A percentile compares a stretch with the other conserved stretches of the same genome.
Conservation (phyloP, 2,329 filamentous ascomycete genomes). For the Phyllosticta citrichinensis region DNA sequence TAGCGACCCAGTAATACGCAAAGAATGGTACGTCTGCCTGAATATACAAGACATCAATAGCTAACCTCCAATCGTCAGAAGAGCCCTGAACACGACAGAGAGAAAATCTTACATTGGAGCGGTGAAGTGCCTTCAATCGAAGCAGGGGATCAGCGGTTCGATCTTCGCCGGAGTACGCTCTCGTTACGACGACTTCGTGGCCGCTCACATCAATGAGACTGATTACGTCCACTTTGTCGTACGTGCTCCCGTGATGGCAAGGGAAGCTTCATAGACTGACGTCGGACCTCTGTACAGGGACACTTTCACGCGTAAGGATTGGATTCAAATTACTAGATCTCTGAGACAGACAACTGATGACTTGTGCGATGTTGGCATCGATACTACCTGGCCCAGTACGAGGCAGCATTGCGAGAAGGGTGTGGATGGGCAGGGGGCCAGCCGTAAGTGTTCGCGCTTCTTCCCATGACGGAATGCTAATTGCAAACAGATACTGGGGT, state of each 20-base stretch:
- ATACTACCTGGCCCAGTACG: slow-evolving; percentile 1
- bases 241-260: background rate
- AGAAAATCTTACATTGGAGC: slow-evolving; percentile 26
- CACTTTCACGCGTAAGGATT: slow-evolving; percentile 4
- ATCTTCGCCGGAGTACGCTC: slow-evolving; percentile 21
- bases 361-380: background rate
- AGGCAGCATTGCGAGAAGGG: slow-evolving; percentile 1
- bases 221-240: background rate
- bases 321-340: background rate
- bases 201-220: slow-evolving; percentile 23
- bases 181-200: slow-evolving; percentile 28
- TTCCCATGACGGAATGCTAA: background rate
- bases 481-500: slow-evolving; percentile 2
- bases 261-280: background rate
- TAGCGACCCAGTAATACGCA: slow-evolving; percentile 1
- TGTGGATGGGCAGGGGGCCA: slow-evolving; percentile 4
- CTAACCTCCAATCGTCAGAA: slow-evolving; percentile 12
- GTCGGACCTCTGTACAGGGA: background rate
- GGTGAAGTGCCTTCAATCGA: slow-evolving; percentile 24
- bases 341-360: background rate
- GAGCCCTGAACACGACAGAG: slow-evolving; percentile 18
- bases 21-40: slow-evolving; percentile 4
- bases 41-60: background rate
- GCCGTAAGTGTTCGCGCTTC: background rate
- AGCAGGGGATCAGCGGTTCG: slow-evolving; percentile 21